phyloP scores from a whole-genome alignment of 192 early-diverging fungal genomes.

The Rhizoclosmatium globosum region DNA sequence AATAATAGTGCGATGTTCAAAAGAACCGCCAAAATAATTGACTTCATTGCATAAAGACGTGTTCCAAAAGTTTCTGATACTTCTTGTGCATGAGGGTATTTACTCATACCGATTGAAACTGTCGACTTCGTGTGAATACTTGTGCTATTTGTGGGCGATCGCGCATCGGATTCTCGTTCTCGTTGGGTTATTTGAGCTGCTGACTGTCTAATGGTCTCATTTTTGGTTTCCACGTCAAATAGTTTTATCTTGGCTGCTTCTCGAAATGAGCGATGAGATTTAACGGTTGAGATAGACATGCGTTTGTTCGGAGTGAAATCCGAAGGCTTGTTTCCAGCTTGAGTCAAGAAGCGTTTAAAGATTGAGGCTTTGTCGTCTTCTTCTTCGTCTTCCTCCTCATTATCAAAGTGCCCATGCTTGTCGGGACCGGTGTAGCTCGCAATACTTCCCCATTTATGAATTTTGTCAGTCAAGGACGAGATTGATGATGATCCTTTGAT shows the following conservation, averaged over 20 bases:
- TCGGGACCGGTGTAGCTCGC: background rate
- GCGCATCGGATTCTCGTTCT: background rate
- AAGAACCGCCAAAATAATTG: background rate
- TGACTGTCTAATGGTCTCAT: background rate
- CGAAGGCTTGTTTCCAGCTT: background rate
- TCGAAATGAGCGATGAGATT: background rate
- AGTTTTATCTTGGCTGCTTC: background rate
- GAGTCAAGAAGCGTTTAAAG: background rate
- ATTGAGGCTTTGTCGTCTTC: background rate
- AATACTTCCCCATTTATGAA: background rate
- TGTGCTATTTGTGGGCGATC: background rate
- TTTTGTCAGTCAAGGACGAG: too few species aligned
- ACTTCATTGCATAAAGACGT: background rate
- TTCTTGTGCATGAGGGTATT: conserved; percentile 26
- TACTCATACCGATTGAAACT: conserved; percentile 22
- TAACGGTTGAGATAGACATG: background rate
- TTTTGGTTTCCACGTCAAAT: conserved; percentile 6
- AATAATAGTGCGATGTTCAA: background rate
- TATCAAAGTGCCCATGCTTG: background rate
- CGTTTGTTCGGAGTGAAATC: background rate
- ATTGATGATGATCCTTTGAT: too few species aligned
- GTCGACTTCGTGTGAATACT: conserved; percentile 6
- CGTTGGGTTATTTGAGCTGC: too few species aligned
- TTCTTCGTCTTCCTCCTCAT: background rate
- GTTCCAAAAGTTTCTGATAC: conserved; percentile 17